Conservation (phyloP, 2,329 filamentous ascomycete species). For the Alternaria hordeiaustralica region DNA sequence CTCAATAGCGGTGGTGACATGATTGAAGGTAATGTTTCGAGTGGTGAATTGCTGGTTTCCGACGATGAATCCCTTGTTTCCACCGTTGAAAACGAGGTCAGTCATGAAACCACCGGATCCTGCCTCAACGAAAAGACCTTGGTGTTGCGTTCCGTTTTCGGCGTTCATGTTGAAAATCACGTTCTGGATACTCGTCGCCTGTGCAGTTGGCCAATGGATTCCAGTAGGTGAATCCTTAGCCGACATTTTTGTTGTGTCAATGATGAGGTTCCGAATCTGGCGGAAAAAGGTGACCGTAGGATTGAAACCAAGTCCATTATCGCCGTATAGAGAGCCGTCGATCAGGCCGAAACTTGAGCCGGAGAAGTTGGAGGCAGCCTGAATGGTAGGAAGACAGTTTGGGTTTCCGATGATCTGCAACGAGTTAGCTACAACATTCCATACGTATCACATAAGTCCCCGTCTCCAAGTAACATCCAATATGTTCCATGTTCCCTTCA, state of each 20-base stretch:
- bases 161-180: slow-evolving; percentile 54
- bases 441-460: neutral
- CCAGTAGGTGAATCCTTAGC: slow-evolving; percentile 54
- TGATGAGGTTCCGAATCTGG: slow-evolving; percentile 69
- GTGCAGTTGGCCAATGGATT: slow-evolving; percentile 56
- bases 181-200: slow-evolving; percentile 55
- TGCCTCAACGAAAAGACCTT: slow-evolving; percentile 54
- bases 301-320: slow-evolving; percentile 49
- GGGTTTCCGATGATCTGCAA: slow-evolving; percentile 63
- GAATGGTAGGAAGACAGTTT: slow-evolving; percentile 62
- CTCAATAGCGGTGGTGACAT: slow-evolving; percentile 60
- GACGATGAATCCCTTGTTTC: slow-evolving; percentile 49
- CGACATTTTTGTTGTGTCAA: slow-evolving; percentile 64
- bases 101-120: slow-evolving; percentile 56
- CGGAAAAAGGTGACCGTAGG: slow-evolving; percentile 70
- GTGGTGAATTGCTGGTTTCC: slow-evolving; percentile 63
- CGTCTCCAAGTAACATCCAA: neutral
- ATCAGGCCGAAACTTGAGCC: slow-evolving; percentile 58
- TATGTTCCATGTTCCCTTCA: neutral
- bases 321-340: slow-evolving; percentile 61
- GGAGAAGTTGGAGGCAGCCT: slow-evolving; percentile 60
- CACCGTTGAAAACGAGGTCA: slow-evolving; percentile 55
- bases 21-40: slow-evolving; percentile 61
- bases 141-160: slow-evolving; percentile 54
- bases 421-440: slow-evolving; percentile 2